These are phyloP conservation scores for Eucalyptus decipiens DNA, from an alignment of 345 rosid genomes.

Conservation along the genomic window DNA sequence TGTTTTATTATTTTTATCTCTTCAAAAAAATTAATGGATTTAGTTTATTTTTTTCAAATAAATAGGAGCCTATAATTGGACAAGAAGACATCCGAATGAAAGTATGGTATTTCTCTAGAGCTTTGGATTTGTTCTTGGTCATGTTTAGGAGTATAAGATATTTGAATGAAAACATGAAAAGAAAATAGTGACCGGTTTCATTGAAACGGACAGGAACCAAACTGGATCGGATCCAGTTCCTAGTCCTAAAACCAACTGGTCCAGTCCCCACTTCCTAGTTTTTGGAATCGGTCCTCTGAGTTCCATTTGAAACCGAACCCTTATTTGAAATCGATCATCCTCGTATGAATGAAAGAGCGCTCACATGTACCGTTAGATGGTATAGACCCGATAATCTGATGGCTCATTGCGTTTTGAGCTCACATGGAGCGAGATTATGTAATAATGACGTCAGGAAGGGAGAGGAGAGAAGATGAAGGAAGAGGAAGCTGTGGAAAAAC, in stretches of 20 bases:
- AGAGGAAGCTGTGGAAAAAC: not conserved
- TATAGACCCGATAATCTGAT: not conserved
- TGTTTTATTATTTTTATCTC: no score
- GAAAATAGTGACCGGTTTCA: fast-evolving
- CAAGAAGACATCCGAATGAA: fast-evolving
- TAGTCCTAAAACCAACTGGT: fast-evolving
- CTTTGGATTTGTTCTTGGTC: no score
- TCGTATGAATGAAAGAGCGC: no score
- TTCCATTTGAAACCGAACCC: no score
- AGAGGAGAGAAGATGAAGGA: not conserved
- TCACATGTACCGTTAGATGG: not conserved
- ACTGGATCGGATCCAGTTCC: fast-evolving
- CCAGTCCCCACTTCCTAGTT: no score
- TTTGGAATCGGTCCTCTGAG: fast-evolving
- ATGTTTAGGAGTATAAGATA: no score
- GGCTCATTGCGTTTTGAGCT: not conserved
- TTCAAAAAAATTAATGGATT: no score
- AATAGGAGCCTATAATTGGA: no score
- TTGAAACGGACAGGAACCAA: fast-evolving
- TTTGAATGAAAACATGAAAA: fast-evolving
- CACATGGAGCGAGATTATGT: not conserved
- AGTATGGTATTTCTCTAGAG: no score
- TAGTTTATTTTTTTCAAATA: no score
- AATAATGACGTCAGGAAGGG: not conserved
- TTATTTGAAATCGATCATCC: fast-evolving